Conservation (phyloP, 148 eudicot species). For the Cornus suecica region DNA sequence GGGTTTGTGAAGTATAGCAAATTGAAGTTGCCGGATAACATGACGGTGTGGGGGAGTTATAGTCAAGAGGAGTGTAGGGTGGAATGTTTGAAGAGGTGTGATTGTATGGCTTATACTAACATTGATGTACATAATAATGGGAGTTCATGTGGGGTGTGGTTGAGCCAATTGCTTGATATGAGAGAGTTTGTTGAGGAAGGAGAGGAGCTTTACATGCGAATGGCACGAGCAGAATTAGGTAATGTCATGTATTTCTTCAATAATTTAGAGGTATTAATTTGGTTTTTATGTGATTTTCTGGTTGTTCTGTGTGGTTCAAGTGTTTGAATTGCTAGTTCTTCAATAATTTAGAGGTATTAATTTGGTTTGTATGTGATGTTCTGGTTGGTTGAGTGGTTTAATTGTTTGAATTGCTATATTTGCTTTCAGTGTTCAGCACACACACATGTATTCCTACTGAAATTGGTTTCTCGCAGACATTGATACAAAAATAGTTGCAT, state of each 20-base stretch:
- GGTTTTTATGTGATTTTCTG: neutral
- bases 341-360: neutral
- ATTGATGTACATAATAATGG: slow-evolving; percentile 19
- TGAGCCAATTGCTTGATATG: slow-evolving; percentile 22
- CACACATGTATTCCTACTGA: too few relatives aligned
- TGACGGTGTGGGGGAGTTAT: neutral
- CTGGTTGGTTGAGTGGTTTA: neutral
- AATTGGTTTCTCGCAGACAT: too few relatives aligned
- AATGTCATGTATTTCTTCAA: neutral
- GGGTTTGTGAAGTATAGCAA: slow-evolving; percentile 23
- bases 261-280: neutral
- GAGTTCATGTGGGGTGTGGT: slow-evolving; percentile 18
- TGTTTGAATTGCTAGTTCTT: neutral
- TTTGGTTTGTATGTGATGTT: neutral
- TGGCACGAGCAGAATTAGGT: slow-evolving; percentile 27
- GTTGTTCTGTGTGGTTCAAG: neutral
- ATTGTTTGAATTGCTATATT: neutral
- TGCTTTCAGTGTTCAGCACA: neutral
- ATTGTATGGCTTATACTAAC: slow-evolving; percentile 27
- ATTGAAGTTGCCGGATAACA: slow-evolving; percentile 25
- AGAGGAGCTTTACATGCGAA: slow-evolving; percentile 20
- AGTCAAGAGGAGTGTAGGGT: slow-evolving; percentile 15
- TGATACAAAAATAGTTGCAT: too few relatives aligned
- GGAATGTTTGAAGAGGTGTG: slow-evolving; percentile 19
- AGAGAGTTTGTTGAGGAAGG: slow-evolving; percentile 10